Base-by-base conservation (phyloP, 2,329 filamentous ascomycete genomes). In the Aspergillus bombycis region DNA sequence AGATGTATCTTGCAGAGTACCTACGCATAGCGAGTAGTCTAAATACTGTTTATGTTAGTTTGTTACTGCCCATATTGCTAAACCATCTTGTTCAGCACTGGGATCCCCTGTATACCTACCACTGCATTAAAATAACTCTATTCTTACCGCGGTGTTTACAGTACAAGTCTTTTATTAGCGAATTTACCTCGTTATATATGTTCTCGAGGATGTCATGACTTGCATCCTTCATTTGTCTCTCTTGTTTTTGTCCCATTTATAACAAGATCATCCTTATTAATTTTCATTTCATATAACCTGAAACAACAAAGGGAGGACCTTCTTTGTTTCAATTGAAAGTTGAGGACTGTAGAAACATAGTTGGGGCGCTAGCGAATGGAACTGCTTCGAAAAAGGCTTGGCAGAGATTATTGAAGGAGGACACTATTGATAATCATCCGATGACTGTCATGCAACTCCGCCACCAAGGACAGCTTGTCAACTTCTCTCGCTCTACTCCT, bases 391-490 rank as follows among this genome's bases (percentile, higher is more conserved):
- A 43, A 57, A 58, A 26, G 54, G 34, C 54, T 57, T 57, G 56
- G 56, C 56, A 43, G 14, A 23, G 23, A 12, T 34, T 46, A 60
- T 60, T 53, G 57, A 52, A 52, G 53, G 53, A 55, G 32, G 36
- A 26, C 26, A 34, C 53, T 60, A 61, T 61, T 61, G 58, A 56
- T 61, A 55, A 61, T 55, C 48, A 58, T 41, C 48, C 55, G 56
- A 58, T 56, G n/a, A 62, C 23, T 55, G 61, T 53, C 61, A 58
- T 62, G 46, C 61, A 61, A 57, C 61, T 63, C 66, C 64, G 62
- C 67, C 65, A 67, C 61, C 62, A 65, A 69, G 69, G 69, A 66
- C 69, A 71, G 65, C 67, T 70, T 71, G 69, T 70, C 69, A 66
- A 71, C 69, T 71, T 71, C 65, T 71, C 65, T 21, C 32, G 30